phyloP scores from a whole-genome alignment of 139 green algal species.

The Ettlia oleoabundans region DNA sequence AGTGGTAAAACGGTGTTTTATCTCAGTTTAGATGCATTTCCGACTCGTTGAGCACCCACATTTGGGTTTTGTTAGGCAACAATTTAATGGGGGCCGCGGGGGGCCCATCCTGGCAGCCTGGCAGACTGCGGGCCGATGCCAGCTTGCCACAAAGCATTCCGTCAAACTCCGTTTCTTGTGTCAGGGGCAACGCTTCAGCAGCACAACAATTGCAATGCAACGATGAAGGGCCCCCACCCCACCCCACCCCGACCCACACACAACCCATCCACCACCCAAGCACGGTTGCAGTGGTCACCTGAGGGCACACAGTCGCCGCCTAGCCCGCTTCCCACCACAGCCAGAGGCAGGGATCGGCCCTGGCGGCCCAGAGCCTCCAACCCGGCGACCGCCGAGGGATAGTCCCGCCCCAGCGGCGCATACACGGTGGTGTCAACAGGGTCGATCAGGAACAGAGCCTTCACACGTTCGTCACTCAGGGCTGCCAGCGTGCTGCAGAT shows the following conservation, averaged over 20 bases:
- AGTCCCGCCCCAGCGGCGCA: conserved; percentile 37
- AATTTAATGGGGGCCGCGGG: too few relatives aligned
- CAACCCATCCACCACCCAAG: neutral
- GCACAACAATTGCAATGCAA: too few relatives aligned
- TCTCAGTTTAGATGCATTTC: too few relatives aligned
- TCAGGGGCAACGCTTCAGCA: too few relatives aligned
- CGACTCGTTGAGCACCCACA: too few relatives aligned
- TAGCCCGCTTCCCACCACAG: conserved; percentile 66
- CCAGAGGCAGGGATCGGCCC: conserved; percentile 58
- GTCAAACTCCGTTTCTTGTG: too few relatives aligned
- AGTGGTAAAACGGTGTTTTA: too few relatives aligned
- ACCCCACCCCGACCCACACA: neutral
- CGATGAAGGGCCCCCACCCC: neutral
- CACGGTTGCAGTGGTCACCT: neutral
- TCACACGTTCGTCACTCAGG: conserved; percentile 64
- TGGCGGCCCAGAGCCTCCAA: conserved; percentile 29
- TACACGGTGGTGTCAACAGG: conserved; percentile 89
- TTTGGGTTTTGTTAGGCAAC: too few relatives aligned
- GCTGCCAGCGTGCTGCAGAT: conserved; percentile 72
- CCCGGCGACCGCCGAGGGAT: conserved; percentile 70
- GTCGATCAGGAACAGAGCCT: conserved; percentile 83
- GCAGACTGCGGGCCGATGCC: too few relatives aligned
- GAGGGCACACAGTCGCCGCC: conserved; percentile 77
- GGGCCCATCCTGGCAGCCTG: too few relatives aligned
- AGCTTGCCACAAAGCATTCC: too few relatives aligned